Percentiles rank a stretch among this genome's conserved stretches.
Conservation (phyloP, 768 basidiomycete species). For the Rhodocollybia butyracea region DNA sequence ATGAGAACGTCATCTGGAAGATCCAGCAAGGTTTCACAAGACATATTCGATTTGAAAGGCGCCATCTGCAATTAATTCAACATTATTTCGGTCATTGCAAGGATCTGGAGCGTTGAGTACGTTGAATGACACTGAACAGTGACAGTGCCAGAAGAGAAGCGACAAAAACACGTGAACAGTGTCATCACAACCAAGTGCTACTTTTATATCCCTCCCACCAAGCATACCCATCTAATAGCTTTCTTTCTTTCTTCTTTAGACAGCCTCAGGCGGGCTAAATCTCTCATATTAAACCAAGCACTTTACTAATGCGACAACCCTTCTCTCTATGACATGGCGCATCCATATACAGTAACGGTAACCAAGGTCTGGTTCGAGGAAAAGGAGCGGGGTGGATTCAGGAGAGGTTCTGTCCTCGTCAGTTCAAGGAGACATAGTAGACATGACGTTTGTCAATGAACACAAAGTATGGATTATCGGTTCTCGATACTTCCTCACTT, state of each 20-base stretch:
- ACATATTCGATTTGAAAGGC: background rate
- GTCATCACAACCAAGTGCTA: no score
- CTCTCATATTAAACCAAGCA: no score
- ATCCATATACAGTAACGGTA: constrained; percentile 90
- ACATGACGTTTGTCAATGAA: background rate
- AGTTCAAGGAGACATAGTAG: background rate
- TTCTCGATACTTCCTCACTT: background rate
- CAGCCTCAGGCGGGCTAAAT: background rate
- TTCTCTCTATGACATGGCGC: no score
- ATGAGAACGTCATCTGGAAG: constrained; percentile 35
- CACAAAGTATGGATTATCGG: background rate
- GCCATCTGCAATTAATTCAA: no score
- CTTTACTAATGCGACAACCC: no score
- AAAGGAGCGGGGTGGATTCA: constrained; percentile 94
- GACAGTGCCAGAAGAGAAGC: no score
- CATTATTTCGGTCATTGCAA: no score
- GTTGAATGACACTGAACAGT: no score
- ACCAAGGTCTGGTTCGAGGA: constrained; percentile 92
- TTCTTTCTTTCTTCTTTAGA: background rate
- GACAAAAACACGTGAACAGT: no score
- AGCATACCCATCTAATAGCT: no score
- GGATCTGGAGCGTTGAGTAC: no score
- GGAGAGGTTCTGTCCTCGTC: constrained; percentile 46
- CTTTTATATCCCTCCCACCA: no score
- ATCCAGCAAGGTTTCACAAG: background rate